These are phyloP conservation scores for Spergularia marina DNA, from an alignment of 148 eudicot species.

Conservation along the genomic window DNA sequence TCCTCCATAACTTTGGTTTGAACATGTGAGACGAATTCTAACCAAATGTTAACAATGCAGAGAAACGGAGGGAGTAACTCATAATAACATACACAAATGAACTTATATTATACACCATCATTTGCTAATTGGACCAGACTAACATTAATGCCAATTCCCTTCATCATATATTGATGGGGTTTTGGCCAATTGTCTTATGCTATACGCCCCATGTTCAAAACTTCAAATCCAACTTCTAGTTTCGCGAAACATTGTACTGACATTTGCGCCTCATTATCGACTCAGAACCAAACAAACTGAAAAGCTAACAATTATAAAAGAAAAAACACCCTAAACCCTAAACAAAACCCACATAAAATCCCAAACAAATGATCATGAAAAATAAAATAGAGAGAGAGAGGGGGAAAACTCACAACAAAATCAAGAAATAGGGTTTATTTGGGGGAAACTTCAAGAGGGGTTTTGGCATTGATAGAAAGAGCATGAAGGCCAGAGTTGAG, in stretches of 20 bases:
- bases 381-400: neutral
- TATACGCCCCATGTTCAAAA: neutral
- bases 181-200: neutral
- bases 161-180: neutral
- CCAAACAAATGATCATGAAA: neutral
- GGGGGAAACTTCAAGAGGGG: constrained; percentile 50
- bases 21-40: neutral
- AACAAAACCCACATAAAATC: neutral
- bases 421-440: neutral
- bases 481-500: constrained; percentile 75
- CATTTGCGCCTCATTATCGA: neutral
- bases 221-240: neutral
- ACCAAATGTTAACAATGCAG: neutral
- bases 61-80: neutral
- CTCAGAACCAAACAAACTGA: neutral
- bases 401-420: constrained; percentile 10
- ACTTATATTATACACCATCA: neutral
- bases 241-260: neutral
- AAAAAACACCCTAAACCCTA: no score
- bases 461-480: constrained; percentile 65
- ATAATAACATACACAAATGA: neutral
- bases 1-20: no score
- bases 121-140: no score
- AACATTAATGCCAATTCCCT: neutral
- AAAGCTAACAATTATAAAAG: neutral